These are phyloP conservation scores for Candida silvicultrix DNA, from an alignment of 805 yeast genomes.

Conservation along the genomic window DNA sequence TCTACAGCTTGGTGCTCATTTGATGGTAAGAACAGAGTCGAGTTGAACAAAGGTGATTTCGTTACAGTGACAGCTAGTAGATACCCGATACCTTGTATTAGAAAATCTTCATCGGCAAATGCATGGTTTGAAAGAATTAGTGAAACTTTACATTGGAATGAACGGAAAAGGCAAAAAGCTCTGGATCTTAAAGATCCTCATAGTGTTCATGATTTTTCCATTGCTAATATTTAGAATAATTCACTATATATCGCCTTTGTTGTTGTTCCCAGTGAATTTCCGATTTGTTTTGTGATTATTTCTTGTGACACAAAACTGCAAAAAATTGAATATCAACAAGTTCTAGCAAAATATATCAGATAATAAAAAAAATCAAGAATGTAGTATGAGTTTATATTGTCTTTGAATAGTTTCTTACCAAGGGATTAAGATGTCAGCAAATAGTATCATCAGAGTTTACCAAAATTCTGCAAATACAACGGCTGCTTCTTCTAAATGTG, in stretches of 20 bases:
- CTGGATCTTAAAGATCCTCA: slow-evolving; percentile 1
- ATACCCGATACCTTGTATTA: slow-evolving; percentile 25
- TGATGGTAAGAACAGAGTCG: slow-evolving; percentile 29
- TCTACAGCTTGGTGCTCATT: slow-evolving; percentile 30
- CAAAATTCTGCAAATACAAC: slow-evolving; percentile 5
- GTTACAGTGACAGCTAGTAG: slow-evolving; percentile 28
- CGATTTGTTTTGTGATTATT: background rate
- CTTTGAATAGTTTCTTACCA: no score
- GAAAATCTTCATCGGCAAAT: slow-evolving; percentile 15
- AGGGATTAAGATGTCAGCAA: slow-evolving; percentile 6
- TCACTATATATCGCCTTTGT: no score
- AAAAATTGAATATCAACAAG: no score
- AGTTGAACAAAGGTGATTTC: slow-evolving; percentile 25
- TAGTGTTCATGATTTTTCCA: background rate
- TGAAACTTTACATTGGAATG: slow-evolving; percentile 30
- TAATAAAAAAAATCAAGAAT: no score
- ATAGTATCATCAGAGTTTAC: slow-evolving; percentile 10
- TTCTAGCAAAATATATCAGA: no score
- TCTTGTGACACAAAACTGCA: background rate
- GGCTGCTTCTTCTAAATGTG: background rate
- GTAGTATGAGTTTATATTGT: no score
- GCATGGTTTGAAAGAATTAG: slow-evolving; percentile 29
- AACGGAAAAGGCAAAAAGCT: slow-evolving; percentile 27
- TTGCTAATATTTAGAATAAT: no score
- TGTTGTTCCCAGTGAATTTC: background rate